Conservation (phyloP, 805 yeast species). For the Cyberlindnera euphorbiae region DNA sequence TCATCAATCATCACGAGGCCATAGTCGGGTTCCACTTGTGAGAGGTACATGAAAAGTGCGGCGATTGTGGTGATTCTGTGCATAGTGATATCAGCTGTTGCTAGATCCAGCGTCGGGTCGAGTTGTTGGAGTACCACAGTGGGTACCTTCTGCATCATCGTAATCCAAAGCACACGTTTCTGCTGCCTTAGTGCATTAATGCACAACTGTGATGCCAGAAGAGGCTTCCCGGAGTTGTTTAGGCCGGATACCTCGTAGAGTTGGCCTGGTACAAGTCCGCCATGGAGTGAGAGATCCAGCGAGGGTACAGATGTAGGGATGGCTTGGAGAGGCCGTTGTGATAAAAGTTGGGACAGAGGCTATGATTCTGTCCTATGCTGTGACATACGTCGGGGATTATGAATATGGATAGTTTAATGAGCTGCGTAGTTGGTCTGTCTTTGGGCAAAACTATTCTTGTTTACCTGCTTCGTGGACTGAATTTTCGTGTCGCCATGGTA, state of each 20-base stretch:
- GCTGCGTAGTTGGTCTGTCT: too few species aligned
- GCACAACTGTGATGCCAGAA: conserved; percentile 13
- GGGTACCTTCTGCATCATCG: conserved; percentile 17
- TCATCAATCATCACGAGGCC: conserved; percentile 23
- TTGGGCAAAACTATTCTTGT: too few species aligned
- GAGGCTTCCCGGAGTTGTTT: conserved; percentile 20
- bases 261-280: conserved; percentile 25
- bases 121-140: neutral
- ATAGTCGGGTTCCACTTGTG: conserved; percentile 5
- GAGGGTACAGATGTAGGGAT: conserved; percentile 12
- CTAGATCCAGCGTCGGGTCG: conserved; percentile 2
- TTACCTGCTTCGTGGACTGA: too few species aligned
- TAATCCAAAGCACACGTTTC: conserved; percentile 20
- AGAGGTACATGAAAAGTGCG: conserved; percentile 2
- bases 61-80: conserved; percentile 5
- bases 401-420: too few species aligned
- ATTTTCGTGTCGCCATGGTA: neutral
- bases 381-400: too few species aligned
- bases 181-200: conserved; percentile 12
- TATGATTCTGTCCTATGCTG: conserved; percentile 18
- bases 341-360: conserved; percentile 16
- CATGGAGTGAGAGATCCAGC: conserved; percentile 18
- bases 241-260: conserved; percentile 21
- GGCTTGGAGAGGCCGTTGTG: conserved; percentile 17
- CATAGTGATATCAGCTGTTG: neutral